Percentiles rank a stretch among this genome's conserved stretches.
Evolutionary conservation across 176 grass and related monocot species (phyloP).

Genomic region (Rhynchospora tenuis): DNA sequence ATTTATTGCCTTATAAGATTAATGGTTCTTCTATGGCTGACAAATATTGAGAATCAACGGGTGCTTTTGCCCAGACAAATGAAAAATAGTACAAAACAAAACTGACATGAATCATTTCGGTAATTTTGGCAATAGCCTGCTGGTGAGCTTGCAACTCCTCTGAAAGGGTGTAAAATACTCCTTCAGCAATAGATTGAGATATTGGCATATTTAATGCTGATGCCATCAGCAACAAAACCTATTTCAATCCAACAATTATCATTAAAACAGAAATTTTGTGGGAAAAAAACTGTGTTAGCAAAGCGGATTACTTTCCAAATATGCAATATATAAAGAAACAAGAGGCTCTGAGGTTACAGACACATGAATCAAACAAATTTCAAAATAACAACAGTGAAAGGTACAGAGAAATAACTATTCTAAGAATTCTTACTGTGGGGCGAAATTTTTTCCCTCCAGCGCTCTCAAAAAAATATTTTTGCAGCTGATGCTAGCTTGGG

Average conservation of each 20-base stretch:
- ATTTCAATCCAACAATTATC: not conserved
- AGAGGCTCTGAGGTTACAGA: not conserved
- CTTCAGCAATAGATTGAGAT: slow-evolving; percentile 38
- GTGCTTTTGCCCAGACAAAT: not conserved
- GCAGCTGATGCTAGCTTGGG: slow-evolving; percentile 92
- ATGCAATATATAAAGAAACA: not conserved
- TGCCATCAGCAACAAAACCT: slow-evolving; percentile 93
- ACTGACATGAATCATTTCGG: slow-evolving; percentile 99
- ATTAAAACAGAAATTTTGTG: not conserved
- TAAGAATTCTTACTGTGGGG: slow-evolving; percentile 61
- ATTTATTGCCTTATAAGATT: not conserved
- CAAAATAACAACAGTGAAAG: not conserved
- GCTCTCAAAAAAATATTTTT: slow-evolving; percentile 89
- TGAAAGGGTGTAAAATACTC: slow-evolving; percentile 56
- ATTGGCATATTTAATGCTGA: slow-evolving; percentile 80
- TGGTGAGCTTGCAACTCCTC: slow-evolving; percentile 58
- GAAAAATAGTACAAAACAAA: not conserved
- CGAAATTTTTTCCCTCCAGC: slow-evolving; percentile 93
- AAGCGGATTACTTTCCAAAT: not conserved
- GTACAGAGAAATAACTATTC: slow-evolving; percentile 2
- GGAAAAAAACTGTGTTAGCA: not conserved
- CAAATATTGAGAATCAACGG: not conserved
- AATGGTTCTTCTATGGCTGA: not conserved
- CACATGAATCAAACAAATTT: not conserved
- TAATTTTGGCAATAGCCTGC: slow-evolving; percentile 86